A percentile compares a stretch with the other conserved stretches of the same genome.
Conservation (phyloP, 305 asterid genomes). For the Fraxinus latifolia region DNA sequence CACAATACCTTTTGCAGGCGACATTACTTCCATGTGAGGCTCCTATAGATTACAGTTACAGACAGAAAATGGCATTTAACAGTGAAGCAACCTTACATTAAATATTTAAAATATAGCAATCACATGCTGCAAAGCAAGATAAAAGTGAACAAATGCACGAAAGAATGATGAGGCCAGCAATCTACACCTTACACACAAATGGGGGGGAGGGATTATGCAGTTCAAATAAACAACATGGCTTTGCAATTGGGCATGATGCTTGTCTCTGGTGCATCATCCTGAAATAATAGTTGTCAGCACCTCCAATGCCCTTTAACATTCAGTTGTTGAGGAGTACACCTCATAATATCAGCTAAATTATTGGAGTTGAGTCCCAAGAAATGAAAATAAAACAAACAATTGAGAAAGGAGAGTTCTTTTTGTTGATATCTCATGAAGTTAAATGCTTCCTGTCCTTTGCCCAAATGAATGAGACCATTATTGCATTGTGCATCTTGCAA, state of each 20-base stretch:
- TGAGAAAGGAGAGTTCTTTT: neutral
- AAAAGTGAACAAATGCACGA: neutral
- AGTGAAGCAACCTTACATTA: neutral
- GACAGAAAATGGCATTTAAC: conserved; percentile 23
- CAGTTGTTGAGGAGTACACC: conserved; percentile 2
- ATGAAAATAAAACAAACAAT: neutral
- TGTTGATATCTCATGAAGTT: neutral
- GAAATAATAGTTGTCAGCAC: neutral
- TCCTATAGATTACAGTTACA: conserved; percentile 50
- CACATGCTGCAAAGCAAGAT: neutral
- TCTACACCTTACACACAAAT: neutral
- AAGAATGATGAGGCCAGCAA: neutral
- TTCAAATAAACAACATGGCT: neutral
- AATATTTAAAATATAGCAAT: neutral
- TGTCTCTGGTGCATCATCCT: neutral
- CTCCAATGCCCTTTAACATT: neutral
- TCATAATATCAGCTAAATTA: neutral
- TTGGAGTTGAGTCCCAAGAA: neutral
- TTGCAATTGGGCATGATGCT: neutral
- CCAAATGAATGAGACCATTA: neutral
- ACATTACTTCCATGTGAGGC: conserved; percentile 92
- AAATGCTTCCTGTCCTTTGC: neutral
- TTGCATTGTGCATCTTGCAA: neutral
- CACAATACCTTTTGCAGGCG: conserved; percentile 79
- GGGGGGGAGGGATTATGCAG: neutral